phyloP scores from a whole-genome alignment of 164 flowering plant species.

The Vitis cinerea region DNA sequence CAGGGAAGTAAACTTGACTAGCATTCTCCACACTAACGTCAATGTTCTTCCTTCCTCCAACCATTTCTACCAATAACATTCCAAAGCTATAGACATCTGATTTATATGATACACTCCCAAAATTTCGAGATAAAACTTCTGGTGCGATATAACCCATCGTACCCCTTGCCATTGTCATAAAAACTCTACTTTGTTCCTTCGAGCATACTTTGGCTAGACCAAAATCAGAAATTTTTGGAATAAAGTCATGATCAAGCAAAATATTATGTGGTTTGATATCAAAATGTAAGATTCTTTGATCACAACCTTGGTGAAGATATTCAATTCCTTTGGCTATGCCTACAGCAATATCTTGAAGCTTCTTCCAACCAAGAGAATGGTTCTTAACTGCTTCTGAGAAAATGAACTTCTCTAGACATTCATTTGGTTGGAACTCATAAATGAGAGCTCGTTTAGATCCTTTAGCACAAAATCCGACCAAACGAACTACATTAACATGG shows the following conservation, averaged over 20 bases:
- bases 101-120: not conserved
- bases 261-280: no score
- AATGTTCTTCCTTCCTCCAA: not conserved
- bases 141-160: no score
- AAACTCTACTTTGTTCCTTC: not conserved
- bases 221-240: not conserved
- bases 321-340: no score
- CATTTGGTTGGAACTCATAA: slow-evolving; percentile 5
- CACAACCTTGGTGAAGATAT: no score
- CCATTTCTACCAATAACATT: not conserved
- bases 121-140: not conserved
- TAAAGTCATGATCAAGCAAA: not conserved
- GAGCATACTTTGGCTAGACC: not conserved
- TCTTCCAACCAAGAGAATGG: not conserved
- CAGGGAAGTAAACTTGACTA: not conserved
- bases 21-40: not conserved
- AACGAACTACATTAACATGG: not conserved
- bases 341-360: no score
- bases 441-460: not conserved
- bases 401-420: not conserved
- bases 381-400: not conserved
- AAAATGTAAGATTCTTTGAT: no score
- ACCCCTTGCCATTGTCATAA: not conserved
- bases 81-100: not conserved
- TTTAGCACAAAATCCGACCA: not conserved